phyloP scores from a whole-genome alignment of 2,329 filamentous ascomycete genomes.

The Trichoderma brevicompactum region DNA sequence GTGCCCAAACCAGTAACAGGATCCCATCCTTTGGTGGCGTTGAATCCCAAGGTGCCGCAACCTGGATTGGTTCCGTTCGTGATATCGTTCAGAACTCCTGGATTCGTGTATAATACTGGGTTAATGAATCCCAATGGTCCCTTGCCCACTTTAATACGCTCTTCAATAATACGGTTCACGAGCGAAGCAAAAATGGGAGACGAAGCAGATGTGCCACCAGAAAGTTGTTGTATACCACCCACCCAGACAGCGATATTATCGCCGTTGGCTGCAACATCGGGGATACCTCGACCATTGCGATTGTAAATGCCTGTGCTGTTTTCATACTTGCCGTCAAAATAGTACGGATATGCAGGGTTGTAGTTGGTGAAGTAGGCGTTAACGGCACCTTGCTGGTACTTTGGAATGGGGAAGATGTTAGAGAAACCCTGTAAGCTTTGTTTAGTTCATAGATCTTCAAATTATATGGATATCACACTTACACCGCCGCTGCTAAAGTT shows the following conservation, averaged over 20 bases:
- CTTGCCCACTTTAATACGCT: constrained; percentile 40
- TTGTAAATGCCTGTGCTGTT: constrained; percentile 44
- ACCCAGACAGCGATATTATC: constrained; percentile 36
- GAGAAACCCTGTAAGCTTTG: constrained; percentile 44
- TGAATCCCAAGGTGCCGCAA: constrained; percentile 40
- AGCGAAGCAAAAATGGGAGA: constrained; percentile 33
- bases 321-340: constrained; percentile 44
- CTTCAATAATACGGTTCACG: constrained; percentile 33
- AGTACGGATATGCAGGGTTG: constrained; percentile 44
- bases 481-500: constrained; percentile 24
- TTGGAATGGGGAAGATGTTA: constrained; percentile 52
- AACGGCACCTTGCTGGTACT: constrained; percentile 51
- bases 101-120: constrained; percentile 21
- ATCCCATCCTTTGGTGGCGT: constrained; percentile 32
- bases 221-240: constrained; percentile 50
- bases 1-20: constrained; percentile 29
- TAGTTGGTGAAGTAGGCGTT: constrained; percentile 42
- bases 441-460: neutral
- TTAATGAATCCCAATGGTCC: constrained; percentile 44
- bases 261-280: constrained; percentile 37
- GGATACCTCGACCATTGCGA: constrained; percentile 48
- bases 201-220: constrained; percentile 31
- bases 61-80: constrained; percentile 37
- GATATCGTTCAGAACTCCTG: constrained; percentile 19
- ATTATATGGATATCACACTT: neutral